These are phyloP conservation scores for Exophiala spinifera DNA, from an alignment of 2,329 filamentous ascomycete genomes.

Conservation along the genomic window DNA sequence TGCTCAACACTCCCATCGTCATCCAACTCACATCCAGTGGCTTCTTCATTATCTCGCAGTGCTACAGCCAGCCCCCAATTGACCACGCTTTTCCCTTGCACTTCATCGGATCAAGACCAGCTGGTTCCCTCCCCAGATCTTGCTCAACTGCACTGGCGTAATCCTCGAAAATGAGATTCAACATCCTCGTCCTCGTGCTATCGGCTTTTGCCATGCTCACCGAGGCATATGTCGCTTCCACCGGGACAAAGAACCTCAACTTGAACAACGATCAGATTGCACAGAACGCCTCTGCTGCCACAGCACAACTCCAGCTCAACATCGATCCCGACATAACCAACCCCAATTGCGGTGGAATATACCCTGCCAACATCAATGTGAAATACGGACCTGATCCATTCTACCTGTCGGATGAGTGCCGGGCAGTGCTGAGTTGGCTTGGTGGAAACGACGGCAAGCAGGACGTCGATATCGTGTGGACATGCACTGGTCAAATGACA, in stretches of 20 bases:
- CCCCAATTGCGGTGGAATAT: slow-evolving; percentile 15
- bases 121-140: neutral
- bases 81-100: neutral
- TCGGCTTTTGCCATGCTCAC: neutral
- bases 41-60: neutral
- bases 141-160: neutral
- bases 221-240: neutral
- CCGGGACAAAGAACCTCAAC: neutral
- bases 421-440: slow-evolving; percentile 14
- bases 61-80: neutral
- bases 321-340: slow-evolving; percentile 34
- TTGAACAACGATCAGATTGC: neutral
- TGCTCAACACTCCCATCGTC: neutral
- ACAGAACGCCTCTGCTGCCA: slow-evolving; percentile 5
- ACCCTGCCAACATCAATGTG: slow-evolving; percentile 19
- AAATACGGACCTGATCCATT: slow-evolving; percentile 13
- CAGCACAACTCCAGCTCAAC: slow-evolving; percentile 14
- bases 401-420: slow-evolving; percentile 13
- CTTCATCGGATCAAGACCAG: neutral
- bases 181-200: neutral
- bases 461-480: slow-evolving; percentile 17
- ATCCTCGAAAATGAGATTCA: neutral
- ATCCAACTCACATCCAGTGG: neutral
- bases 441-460: slow-evolving; percentile 14
- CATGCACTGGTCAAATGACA: slow-evolving; percentile 6